A percentile compares a stretch with the other conserved stretches of the same genome.
Evolutionary conservation across 163 green algal genomes (phyloP).

Genomic region (Smithsoniella earleae): DNA sequence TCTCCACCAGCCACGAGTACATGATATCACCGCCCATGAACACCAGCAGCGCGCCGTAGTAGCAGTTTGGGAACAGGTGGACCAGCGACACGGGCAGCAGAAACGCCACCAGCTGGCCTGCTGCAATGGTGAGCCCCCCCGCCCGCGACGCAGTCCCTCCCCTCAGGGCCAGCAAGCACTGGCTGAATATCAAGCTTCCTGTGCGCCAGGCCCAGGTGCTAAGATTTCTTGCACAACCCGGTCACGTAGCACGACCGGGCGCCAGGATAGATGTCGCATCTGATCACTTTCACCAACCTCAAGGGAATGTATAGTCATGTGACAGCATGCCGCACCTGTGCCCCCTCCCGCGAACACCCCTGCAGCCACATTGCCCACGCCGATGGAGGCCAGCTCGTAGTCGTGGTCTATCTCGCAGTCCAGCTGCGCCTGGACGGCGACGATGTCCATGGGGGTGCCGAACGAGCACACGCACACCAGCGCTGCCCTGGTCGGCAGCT

Average conservation of each 20-base stretch:
- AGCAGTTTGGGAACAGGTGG: constrained; percentile 70
- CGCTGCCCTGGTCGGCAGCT: constrained; percentile 48
- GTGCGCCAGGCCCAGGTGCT: background rate
- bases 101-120: background rate
- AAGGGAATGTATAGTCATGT: no score
- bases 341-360: background rate
- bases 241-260: no score
- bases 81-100: constrained; percentile 27
- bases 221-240: no score
- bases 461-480: constrained; percentile 78
- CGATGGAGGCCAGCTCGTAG: background rate
- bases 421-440: constrained; percentile 47
- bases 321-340: background rate
- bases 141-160: background rate
- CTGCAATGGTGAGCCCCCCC: background rate
- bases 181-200: constrained; percentile 27
- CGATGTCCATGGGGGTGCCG: constrained; percentile 69
- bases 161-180: constrained; percentile 20
- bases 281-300: no score
- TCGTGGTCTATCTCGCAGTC: background rate
- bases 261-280: no score
- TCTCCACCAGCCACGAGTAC: constrained; percentile 35
- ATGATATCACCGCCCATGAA: constrained; percentile 75
- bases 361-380: background rate
- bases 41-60: constrained; percentile 65